Conservation (phyloP, 1,139 yeast genomes). For the Hemisphaericaspora xylanilytica region DNA sequence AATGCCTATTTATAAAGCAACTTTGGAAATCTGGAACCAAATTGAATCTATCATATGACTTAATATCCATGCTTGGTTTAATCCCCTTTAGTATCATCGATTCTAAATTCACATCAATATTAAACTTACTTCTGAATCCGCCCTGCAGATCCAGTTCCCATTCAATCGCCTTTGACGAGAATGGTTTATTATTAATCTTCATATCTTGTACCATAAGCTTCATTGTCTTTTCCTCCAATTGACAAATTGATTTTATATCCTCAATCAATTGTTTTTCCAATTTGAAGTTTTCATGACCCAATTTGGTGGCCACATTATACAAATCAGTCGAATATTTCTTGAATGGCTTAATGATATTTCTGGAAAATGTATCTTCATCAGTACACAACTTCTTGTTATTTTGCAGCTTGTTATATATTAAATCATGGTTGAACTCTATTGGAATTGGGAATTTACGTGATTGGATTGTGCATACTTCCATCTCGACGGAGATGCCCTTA, state of each 20-base stretch:
- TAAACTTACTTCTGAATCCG: slow-evolving; percentile 10
- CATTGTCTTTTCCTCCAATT: slow-evolving; percentile 27
- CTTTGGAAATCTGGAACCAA: slow-evolving; percentile 42
- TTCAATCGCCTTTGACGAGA: slow-evolving; percentile 8
- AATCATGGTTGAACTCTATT: slow-evolving; percentile 40
- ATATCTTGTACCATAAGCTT: slow-evolving; percentile 22
- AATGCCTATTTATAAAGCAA: slow-evolving; percentile 35
- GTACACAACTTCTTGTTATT: slow-evolving; percentile 11
- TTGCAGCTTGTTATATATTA: slow-evolving; percentile 27
- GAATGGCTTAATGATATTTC: slow-evolving; percentile 25
- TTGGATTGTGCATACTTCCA: slow-evolving; percentile 33
- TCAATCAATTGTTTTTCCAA: slow-evolving; percentile 30
- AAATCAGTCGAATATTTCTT: slow-evolving; percentile 21
- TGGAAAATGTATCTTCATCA: slow-evolving; percentile 26
- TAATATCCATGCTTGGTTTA: slow-evolving; percentile 1
- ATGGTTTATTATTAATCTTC: slow-evolving; percentile 8
- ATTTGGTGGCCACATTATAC: slow-evolving; percentile 17
- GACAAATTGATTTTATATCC: slow-evolving; percentile 32
- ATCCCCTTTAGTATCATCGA: slow-evolving; percentile 12
- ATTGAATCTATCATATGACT: slow-evolving; percentile 20
- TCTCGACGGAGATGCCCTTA: slow-evolving; percentile 28
- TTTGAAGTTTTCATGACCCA: slow-evolving; percentile 27
- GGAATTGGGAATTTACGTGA: slow-evolving; percentile 36
- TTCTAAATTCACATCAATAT: slow-evolving; percentile 12
- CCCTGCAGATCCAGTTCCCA: slow-evolving; percentile 4